phyloP scores from a whole-genome alignment of 441 rosid species.

The Croton setiger region DNA sequence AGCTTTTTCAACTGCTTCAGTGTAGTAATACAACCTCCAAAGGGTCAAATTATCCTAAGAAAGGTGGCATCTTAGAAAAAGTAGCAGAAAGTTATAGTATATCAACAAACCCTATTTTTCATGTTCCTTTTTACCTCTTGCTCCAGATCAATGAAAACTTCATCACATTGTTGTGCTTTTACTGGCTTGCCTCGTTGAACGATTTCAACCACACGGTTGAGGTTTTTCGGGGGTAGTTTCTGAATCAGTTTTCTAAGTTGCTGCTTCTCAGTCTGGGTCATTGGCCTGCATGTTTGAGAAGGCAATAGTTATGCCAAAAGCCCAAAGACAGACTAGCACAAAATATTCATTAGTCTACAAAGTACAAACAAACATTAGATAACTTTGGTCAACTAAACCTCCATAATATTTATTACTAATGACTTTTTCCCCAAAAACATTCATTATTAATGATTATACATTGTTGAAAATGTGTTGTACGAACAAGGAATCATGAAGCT shows the following conservation, averaged over 20 bases:
- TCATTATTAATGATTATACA: too few relatives aligned
- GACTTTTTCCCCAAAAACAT: too few relatives aligned
- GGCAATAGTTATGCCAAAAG: background rate
- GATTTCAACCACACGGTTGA: constrained; percentile 42
- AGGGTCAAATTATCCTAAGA: constrained; percentile 45
- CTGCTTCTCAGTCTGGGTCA: constrained; percentile 49
- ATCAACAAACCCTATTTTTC: background rate
- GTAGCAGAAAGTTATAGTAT: background rate
- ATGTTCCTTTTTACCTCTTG: constrained; percentile 35
- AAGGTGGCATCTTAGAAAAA: constrained; percentile 10
- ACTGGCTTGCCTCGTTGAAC: constrained; percentile 26
- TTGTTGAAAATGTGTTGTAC: too few relatives aligned
- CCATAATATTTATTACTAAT: background rate
- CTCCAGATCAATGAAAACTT: constrained; percentile 40
- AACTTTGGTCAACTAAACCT: background rate
- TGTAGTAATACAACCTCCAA: constrained; percentile 45
- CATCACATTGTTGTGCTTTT: constrained; percentile 19
- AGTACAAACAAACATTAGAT: background rate
- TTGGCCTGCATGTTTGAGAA: constrained; percentile 37
- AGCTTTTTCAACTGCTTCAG: constrained; percentile 40
- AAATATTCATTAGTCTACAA: background rate
- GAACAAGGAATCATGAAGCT: background rate
- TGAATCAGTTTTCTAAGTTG: constrained; percentile 41
- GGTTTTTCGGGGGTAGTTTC: constrained; percentile 46
- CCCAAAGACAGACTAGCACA: background rate